Conservation (phyloP, 768 basidiomycete species). For the Amanita pseudoporphyria region DNA sequence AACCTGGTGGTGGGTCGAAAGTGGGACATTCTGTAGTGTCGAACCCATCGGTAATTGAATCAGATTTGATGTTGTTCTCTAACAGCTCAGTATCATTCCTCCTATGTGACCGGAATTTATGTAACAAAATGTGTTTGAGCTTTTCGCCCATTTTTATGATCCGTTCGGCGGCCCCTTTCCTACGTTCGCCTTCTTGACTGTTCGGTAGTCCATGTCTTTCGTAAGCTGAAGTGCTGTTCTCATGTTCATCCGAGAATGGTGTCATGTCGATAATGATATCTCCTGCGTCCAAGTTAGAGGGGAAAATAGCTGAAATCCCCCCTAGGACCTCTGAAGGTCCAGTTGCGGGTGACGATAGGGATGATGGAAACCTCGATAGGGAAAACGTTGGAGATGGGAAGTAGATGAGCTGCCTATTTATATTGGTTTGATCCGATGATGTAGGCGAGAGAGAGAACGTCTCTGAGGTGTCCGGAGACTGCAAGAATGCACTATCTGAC, state of each 20-base stretch:
- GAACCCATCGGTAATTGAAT: neutral
- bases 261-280: conserved; percentile 3
- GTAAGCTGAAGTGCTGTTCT: neutral
- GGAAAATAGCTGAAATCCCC: neutral
- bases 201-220: neutral
- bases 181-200: neutral
- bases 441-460: neutral
- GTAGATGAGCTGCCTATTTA: neutral
- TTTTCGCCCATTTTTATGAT: conserved; percentile 20
- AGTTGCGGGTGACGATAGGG: neutral
- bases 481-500: neutral
- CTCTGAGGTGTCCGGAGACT: neutral
- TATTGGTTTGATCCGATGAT: neutral
- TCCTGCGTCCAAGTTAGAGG: neutral
- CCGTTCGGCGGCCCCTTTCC: conserved; percentile 12
- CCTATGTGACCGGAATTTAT: conserved; percentile 6
- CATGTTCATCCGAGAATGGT: neutral
- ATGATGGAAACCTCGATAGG: neutral
- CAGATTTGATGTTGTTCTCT: neutral
- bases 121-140: conserved; percentile 18
- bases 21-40: conserved; percentile 6
- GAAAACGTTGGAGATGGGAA: conserved; percentile 1
- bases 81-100: neutral
- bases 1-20: conserved; percentile 17
- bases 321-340: neutral